Percentiles rank a stretch among this genome's conserved stretches.
phyloP scores from a whole-genome alignment of 1,284 basidiomycete species.

The Ganoderma boninense region DNA sequence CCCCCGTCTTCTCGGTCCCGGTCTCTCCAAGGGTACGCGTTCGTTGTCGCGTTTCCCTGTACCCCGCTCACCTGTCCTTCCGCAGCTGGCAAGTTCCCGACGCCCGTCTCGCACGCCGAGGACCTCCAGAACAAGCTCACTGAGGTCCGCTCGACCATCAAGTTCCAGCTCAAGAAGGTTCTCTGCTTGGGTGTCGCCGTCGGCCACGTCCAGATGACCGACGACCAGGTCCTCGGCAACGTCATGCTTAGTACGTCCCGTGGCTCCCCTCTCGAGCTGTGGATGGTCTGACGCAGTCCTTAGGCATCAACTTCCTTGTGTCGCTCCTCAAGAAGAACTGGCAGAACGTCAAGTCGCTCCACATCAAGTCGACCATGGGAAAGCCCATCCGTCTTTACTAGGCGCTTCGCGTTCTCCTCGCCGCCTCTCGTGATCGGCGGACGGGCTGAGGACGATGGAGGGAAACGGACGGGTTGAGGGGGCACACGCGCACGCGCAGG shows the following conservation, averaged over 20 bases:
- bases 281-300: constrained; percentile 8
- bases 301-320: constrained; percentile 95
- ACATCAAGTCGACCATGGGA: constrained; percentile 99
- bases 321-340: constrained; percentile 99
- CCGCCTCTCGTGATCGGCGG: constrained; percentile 21
- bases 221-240: constrained; percentile 97
- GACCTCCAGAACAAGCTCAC: constrained; percentile 93
- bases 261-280: no score
- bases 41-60: background rate
- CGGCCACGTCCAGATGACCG: constrained; percentile 97
- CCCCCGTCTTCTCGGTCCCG: constrained; percentile 83
- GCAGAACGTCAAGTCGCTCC: constrained; percentile 99
- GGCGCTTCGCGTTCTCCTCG: constrained; percentile 36
- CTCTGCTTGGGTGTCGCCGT: constrained; percentile 99
- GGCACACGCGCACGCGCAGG: constrained; percentile 30
- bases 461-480: constrained; percentile 10
- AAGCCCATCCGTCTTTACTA: constrained; percentile 96
- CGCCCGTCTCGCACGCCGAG: constrained; percentile 88
- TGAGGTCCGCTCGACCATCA: constrained; percentile 98
- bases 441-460: constrained; percentile 10
- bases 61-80: constrained; percentile 46
- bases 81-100: constrained; percentile 98
- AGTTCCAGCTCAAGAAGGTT: constrained; percentile 99
- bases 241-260: constrained; percentile 91
- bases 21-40: constrained; percentile 14